These are phyloP conservation scores for Monilinia fructigena DNA, from an alignment of 2,329 filamentous ascomycete genomes.

Conservation along the genomic window DNA sequence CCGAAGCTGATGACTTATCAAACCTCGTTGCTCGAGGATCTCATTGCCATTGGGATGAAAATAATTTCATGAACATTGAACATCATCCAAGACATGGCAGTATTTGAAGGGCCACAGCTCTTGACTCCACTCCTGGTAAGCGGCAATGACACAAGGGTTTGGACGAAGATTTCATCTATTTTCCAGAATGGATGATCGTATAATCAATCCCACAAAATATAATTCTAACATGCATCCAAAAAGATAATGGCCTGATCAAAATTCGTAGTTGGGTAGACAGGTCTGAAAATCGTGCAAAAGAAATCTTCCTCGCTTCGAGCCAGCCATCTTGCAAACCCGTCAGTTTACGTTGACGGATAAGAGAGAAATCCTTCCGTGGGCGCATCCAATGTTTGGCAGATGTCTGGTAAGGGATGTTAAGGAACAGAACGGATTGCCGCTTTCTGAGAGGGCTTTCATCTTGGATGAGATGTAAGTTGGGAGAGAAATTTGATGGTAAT, in stretches of 20 bases:
- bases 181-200: not conserved
- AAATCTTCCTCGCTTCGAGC: not conserved
- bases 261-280: not conserved
- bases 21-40: not conserved
- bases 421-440: not conserved
- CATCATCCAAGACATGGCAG: not conserved
- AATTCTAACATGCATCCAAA: not conserved
- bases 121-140: not conserved
- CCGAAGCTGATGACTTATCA: not conserved
- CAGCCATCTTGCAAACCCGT: not conserved
- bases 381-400: not conserved
- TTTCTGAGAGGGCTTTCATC: not conserved
- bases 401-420: not conserved
- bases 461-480: not conserved
- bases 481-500: not conserved
- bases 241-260: not conserved
- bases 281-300: not conserved
- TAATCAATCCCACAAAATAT: not conserved
- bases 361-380: not conserved
- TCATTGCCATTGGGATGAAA: not conserved
- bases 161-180: not conserved
- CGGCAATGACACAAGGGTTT: not conserved
- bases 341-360: not conserved
- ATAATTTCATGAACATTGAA: not conserved
- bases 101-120: not conserved